A percentile compares a stretch with the other conserved stretches of the same genome.
Evolutionary conservation across 176 grass and related monocot genomes (phyloP).

Genomic region (Otatea glauca): DNA sequence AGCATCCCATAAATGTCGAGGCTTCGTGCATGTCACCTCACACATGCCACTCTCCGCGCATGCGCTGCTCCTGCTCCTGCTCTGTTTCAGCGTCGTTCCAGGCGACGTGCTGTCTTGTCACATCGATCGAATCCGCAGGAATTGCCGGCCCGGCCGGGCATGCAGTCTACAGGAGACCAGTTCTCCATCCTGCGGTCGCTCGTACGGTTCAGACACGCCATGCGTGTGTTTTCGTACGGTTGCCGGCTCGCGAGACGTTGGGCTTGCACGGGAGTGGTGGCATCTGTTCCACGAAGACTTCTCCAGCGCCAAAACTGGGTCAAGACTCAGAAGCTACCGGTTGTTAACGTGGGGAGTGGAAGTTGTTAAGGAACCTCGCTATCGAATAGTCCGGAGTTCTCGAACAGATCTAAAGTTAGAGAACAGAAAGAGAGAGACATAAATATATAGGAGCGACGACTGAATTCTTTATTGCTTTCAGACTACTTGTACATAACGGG

Average conservation of each 20-base stretch:
- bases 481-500: too few species aligned
- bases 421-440: too few species aligned
- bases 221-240: constrained; percentile 21
- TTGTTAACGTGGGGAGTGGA: not conserved
- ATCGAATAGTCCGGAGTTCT: too few species aligned
- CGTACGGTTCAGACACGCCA: not conserved
- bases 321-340: not conserved
- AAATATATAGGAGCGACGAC: too few species aligned
- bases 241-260: constrained; percentile 11
- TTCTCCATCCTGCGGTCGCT: not conserved
- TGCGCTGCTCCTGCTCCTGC: not conserved
- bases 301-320: constrained; percentile 1
- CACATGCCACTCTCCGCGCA: not conserved
- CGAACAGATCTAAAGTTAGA: too few species aligned
- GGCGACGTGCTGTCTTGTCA: constrained; percentile 41
- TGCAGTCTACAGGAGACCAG: not conserved
- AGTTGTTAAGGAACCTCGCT: too few species aligned
- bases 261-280: not conserved
- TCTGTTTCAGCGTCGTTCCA: not conserved
- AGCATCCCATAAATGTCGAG: not conserved
- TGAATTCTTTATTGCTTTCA: too few species aligned
- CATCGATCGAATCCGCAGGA: not conserved
- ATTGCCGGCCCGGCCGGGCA: not conserved
- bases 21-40: constrained; percentile 41
- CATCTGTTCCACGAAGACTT: not conserved